Percentiles rank a stretch among this genome's conserved stretches.
Conservation (phyloP, 75 land plant genomes). For the Azolla pinnata region DNA sequence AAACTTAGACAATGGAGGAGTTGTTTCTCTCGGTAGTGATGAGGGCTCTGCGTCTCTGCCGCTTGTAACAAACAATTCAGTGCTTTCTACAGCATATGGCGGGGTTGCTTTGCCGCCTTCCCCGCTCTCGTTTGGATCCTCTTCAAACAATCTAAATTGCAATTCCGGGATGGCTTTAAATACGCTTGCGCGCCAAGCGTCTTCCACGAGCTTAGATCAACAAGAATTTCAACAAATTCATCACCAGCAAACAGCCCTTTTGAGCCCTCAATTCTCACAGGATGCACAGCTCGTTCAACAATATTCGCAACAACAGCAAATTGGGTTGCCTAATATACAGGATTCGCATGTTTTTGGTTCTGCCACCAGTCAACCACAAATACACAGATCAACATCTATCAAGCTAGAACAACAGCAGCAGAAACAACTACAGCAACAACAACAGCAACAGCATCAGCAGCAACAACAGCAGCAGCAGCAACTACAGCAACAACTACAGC, state of each 20-base stretch:
- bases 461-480: neutral
- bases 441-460: neutral
- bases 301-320: conserved; percentile 17
- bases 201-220: conserved; percentile 15
- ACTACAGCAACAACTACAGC: neutral
- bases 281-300: conserved; percentile 18
- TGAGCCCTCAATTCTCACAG: conserved; percentile 7
- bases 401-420: conserved; percentile 41
- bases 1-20: neutral
- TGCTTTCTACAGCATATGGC: neutral
- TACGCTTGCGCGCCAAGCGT: conserved; percentile 11
- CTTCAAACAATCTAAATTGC: conserved; percentile 37
- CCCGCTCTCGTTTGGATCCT: conserved; percentile 72
- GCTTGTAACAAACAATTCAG: neutral
- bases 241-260: conserved; percentile 13
- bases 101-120: conserved; percentile 64
- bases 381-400: conserved; percentile 11
- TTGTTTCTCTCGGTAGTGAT: neutral
- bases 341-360: conserved; percentile 15
- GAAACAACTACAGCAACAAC: conserved; percentile 25
- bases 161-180: conserved; percentile 5
- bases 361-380: conserved; percentile 13
- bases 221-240: conserved; percentile 36
- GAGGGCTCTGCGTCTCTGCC: neutral
- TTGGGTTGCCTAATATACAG: conserved; percentile 10